These are phyloP conservation scores for Paraphoma sp. DNA, from an alignment of 2,329 filamentous ascomycete genomes.

Conservation along the genomic window DNA sequence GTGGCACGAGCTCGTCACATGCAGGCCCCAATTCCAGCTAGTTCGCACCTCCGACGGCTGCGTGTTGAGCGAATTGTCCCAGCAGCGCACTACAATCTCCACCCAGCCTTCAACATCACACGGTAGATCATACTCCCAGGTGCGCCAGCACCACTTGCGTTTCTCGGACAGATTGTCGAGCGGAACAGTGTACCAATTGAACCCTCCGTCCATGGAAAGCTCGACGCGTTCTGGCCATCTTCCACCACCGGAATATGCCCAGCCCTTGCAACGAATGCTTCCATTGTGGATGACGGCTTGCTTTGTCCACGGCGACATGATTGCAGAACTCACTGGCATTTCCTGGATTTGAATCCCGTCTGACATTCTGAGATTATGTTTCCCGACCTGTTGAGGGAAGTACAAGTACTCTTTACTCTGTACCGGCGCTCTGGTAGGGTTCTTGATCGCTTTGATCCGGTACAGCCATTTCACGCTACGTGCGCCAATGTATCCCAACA, in stretches of 20 bases:
- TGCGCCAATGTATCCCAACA: constrained; percentile 72
- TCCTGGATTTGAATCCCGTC: constrained; percentile 73
- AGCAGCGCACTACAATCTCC: constrained; percentile 52
- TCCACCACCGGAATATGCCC: constrained; percentile 52
- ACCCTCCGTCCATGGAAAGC: constrained; percentile 67
- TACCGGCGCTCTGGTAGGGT: constrained; percentile 65
- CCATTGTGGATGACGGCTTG: constrained; percentile 69
- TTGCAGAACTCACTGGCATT: constrained; percentile 72
- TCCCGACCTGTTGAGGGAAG: constrained; percentile 71
- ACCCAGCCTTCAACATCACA: constrained; percentile 59
- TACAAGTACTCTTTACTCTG: constrained; percentile 72
- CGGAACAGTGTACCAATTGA: constrained; percentile 69
- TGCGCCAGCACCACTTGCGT: constrained; percentile 68
- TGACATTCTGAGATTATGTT: constrained; percentile 66
- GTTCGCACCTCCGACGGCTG: constrained; percentile 53
- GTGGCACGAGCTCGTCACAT: constrained; percentile 69
- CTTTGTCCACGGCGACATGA: constrained; percentile 68
- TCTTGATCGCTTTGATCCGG: constrained; percentile 65
- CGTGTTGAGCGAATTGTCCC: constrained; percentile 56
- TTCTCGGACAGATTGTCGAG: constrained; percentile 67
- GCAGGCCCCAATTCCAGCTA: constrained; percentile 69
- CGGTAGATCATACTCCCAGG: constrained; percentile 68
- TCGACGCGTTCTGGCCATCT: constrained; percentile 67
- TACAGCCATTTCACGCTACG: constrained; percentile 69
- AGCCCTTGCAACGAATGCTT: constrained; percentile 60